phyloP scores from a whole-genome alignment of 352 stramenopile species.

The Phytophthora uliginosa region DNA sequence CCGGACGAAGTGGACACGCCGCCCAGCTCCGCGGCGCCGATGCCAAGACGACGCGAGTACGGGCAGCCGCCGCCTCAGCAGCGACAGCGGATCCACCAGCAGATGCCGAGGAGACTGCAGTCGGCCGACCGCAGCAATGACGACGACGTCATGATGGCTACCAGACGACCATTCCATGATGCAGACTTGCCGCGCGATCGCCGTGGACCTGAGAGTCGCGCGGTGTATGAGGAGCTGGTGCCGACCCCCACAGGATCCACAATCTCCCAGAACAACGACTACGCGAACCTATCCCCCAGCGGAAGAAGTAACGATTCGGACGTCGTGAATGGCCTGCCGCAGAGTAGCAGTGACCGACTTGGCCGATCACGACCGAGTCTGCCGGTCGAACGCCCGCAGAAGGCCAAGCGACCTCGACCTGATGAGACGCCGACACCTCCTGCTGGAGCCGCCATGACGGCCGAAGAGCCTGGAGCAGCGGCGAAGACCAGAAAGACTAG shows the following conservation, averaged over 20 bases:
- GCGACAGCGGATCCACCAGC: conserved; percentile 30
- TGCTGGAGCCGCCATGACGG: conserved; percentile 13
- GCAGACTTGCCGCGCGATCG: conserved; percentile 28
- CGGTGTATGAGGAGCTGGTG: conserved; percentile 37
- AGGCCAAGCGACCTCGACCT: conserved; percentile 19
- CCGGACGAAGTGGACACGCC: conserved; percentile 12
- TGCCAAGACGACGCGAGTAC: conserved; percentile 30
- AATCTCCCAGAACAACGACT: conserved; percentile 13
- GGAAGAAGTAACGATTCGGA: background rate
- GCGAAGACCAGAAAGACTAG: conserved; percentile 18
- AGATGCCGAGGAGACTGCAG: conserved; percentile 21
- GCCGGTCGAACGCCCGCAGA: conserved; percentile 13
- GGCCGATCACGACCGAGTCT: conserved; percentile 13
- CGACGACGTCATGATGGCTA: conserved; percentile 13
- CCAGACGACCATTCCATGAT: conserved; percentile 23
- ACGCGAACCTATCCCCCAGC: conserved; percentile 8
- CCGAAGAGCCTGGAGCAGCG: background rate
- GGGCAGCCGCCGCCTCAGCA: conserved; percentile 21
- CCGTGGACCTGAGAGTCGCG: conserved; percentile 20
- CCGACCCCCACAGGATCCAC: conserved; percentile 6
- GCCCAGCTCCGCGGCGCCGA: background rate
- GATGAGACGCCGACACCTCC: conserved; percentile 14
- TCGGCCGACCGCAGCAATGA: conserved; percentile 13
- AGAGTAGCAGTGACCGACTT: background rate
- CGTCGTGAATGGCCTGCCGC: background rate